Evolutionary conservation across 352 stramenopile genomes (phyloP), one percentile per base, ranked within the genome.

Genomic region (Blastocystis hominis): DNA sequence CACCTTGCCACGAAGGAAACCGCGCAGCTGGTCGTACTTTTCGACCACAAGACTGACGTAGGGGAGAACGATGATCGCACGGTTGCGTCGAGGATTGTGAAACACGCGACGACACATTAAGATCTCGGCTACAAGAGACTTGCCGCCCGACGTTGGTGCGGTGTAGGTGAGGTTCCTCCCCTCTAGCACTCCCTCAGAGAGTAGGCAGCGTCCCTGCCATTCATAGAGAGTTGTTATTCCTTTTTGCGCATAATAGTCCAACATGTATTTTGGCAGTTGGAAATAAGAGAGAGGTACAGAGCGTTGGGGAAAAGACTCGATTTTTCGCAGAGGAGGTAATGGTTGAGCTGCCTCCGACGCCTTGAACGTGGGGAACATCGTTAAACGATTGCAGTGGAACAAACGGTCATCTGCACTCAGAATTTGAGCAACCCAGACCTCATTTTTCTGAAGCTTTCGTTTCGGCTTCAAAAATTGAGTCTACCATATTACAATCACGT

Each of bases 1-100:
- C 30, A 70, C 77, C n/a, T 84, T 56, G 13, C 63, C 50, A n/a
- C 90, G 89, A 24, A 89, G 88, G 34, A 79, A 54, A 6, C 50
- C 36, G 38, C 90, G 88, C 15, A 91, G 70, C 69, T 91, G 86
- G n/a, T 88, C 77, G 20, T 89, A 77, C 88, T 91, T 91, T 40
- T 91, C 90, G 20, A 88, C 72, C 24, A 91, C 90, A 44, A 91
- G 87, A 79, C 86, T 90, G 68, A 91, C 89, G 61, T 90, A 91
- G 10, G 90, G 90, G 24, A 91, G 46, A 30, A 91, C 80, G 2
- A 91, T 34, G 30, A 91, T 78, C n/a, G 79, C 88, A 47, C 86
- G 88, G 54, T 77, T 63, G 13, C 15, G 46, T 10, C 30, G 46
- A 1, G 76, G 47, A n/a, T 89, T 79, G 47, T 89, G 56, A 13